Conservation (phyloP, 2,329 filamentous ascomycete genomes). For the Claviceps sorghi region DNA sequence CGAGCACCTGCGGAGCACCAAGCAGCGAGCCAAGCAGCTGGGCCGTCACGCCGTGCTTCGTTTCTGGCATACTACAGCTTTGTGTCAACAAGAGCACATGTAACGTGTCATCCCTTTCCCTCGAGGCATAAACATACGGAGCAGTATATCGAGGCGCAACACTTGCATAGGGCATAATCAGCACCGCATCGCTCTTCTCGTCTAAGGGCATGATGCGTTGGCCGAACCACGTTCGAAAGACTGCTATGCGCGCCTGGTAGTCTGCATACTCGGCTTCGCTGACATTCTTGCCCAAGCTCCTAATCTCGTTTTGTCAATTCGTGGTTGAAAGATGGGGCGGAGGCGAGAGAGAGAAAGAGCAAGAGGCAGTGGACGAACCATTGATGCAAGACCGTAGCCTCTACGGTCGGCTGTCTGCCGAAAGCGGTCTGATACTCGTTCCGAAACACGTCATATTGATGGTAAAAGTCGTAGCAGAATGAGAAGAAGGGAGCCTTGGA, state of each 20-base stretch:
- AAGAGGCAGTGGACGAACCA: conserved; percentile 13
- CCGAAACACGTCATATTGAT: conserved; percentile 16
- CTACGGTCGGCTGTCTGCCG: conserved; percentile 13
- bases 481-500: conserved; percentile 16
- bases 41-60: conserved; percentile 13
- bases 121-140: conserved; percentile 1
- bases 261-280: conserved; percentile 12
- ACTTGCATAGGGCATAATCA: conserved; percentile 12
- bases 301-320: conserved; percentile 4
- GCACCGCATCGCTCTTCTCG: conserved; percentile 8
- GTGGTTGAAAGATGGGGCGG: background rate
- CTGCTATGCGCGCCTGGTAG: conserved; percentile 11
- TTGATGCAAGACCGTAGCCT: conserved; percentile 14
- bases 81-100: background rate
- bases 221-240: conserved; percentile 20
- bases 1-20: conserved; percentile 16
- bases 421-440: conserved; percentile 12
- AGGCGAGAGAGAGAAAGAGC: background rate
- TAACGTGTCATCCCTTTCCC: background rate
- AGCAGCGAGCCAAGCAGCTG: conserved; percentile 17
- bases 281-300: conserved; percentile 12
- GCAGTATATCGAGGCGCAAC: conserved; percentile 9
- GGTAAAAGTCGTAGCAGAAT: conserved; percentile 20
- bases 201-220: conserved; percentile 12
- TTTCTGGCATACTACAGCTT: background rate